Conservation (phyloP, 805 yeast species). For the Wickerhamiella azymoides region DNA sequence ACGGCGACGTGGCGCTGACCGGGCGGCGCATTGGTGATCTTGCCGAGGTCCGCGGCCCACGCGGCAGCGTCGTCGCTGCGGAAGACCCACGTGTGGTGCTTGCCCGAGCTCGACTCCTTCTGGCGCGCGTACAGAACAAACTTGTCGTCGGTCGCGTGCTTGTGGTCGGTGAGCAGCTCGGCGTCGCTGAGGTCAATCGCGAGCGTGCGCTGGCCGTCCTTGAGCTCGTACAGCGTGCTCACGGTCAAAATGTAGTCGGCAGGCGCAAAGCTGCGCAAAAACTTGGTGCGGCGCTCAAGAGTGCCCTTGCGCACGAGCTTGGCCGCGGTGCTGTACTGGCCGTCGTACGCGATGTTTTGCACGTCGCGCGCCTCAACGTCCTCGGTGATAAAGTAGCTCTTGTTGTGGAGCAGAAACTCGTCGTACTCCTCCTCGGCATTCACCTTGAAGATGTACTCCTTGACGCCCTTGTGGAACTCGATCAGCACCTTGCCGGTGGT, state of each 20-base stretch:
- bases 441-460: slow-evolving; percentile 62
- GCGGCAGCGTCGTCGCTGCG: slow-evolving; percentile 66
- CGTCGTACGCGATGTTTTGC: slow-evolving; percentile 45
- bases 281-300: slow-evolving; percentile 83
- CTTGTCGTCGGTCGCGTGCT: slow-evolving; percentile 42
- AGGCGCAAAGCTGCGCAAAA: slow-evolving; percentile 74
- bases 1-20: slow-evolving; percentile 13
- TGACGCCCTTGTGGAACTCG: slow-evolving; percentile 49
- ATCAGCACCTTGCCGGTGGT: slow-evolving; percentile 20
- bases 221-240: slow-evolving; percentile 79
- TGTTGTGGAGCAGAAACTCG: slow-evolving; percentile 58
- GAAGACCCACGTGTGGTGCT: slow-evolving; percentile 91
- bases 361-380: slow-evolving; percentile 46
- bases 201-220: slow-evolving; percentile 26
- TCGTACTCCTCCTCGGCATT: slow-evolving; percentile 78
- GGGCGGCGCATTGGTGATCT: slow-evolving; percentile 50
- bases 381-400: slow-evolving; percentile 48
- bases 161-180: slow-evolving; percentile 68
- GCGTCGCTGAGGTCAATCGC: slow-evolving; percentile 36
- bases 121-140: slow-evolving; percentile 44
- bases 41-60: slow-evolving; percentile 73
- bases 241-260: slow-evolving; percentile 54
- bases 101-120: slow-evolving; percentile 19
- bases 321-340: slow-evolving; percentile 57
- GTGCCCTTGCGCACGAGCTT: slow-evolving; percentile 59